Evolutionary conservation across 2,329 filamentous ascomycete genomes (phyloP), one percentile per base, ranked within the genome.

Genomic region (Aspergillus carbonarius): DNA sequence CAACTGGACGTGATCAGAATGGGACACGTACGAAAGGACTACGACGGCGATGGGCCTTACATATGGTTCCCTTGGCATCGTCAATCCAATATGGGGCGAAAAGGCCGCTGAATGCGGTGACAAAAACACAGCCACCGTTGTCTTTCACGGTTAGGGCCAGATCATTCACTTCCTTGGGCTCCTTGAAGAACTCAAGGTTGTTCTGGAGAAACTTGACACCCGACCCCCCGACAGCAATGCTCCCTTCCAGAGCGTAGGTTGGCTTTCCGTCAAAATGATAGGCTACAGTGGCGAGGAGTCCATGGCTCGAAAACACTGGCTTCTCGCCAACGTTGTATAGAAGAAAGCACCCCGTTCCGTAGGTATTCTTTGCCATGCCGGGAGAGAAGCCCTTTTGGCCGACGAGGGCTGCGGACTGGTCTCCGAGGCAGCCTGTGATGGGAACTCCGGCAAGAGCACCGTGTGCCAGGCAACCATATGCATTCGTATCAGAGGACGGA

Each of bases 71-170:
- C 72, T 92, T 89, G n/a, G 91, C 91, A 74, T 96, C 91, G 72
- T 96, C 91, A 62, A 96, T 93, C 92, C 92, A 96, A 75, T 96
- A 96, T 0, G 92, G 92, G 0, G 92, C 92, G 72, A 96, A 96
- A 2, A 96, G 83, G 47, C 92, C 92, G 72, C 89, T 92, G 73
- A 96, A 96, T 1, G 92, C 92, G 6, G 92, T 96, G 55, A 96
- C 92, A 69, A 96, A 88, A 12, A 93, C 86, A 54, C 92, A 88
- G 9, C 92, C 92, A 51, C 92, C 92, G 61, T 90, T 96, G 71
- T 96, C 89, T 44, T 82, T 73, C 2, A 89, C 87, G 0, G 82
- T 85, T 54, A 80, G 81, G 4, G 87, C 87, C 25, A 89, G 76
- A 55, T 87, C 84, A 63, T 82, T 85, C 69, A 89, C 84, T 68